Conservation (phyloP, 768 basidiomycete species). For the Suillus paluster region DNA sequence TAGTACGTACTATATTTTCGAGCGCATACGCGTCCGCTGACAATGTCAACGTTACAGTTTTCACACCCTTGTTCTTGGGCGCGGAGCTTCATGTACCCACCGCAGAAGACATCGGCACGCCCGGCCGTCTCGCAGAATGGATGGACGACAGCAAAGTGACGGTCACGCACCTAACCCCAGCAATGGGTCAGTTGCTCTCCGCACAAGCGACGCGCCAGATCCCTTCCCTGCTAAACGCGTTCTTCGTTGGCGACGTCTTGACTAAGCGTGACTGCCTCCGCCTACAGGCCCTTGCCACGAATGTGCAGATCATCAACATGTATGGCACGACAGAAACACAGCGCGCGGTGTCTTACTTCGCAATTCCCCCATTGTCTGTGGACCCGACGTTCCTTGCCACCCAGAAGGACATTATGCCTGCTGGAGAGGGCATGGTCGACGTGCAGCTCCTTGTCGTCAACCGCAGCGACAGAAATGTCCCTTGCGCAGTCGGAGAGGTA, state of each 20-base stretch:
- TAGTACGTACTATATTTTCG: constrained; percentile 61
- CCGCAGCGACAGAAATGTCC: constrained; percentile 78
- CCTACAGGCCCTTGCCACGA: constrained; percentile 88
- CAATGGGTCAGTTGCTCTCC: constrained; percentile 98
- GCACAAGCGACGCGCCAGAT: constrained; percentile 84
- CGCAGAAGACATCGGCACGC: constrained; percentile 94
- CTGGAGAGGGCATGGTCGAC: constrained; percentile 96
- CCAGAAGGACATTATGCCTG: constrained; percentile 98
- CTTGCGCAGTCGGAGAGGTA: constrained; percentile 94
- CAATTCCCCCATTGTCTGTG: constrained; percentile 80
- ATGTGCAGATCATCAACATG: constrained; percentile 98
- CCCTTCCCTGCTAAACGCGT: constrained; percentile 84
- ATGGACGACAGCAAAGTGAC: constrained; percentile 92
- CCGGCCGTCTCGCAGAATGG: constrained; percentile 96
- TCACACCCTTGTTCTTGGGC: constrained; percentile 97
- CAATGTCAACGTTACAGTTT: constrained; percentile 59
- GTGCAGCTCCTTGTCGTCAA: constrained; percentile 98
- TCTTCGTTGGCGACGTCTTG: constrained; percentile 99
- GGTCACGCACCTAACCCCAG: constrained; percentile 97
- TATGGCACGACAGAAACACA: constrained; percentile 99
- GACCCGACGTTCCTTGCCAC: constrained; percentile 91
- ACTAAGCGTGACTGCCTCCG: constrained; percentile 98
- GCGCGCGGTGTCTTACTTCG: constrained; percentile 96
- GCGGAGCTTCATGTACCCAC: constrained; percentile 96
- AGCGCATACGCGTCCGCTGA: not conserved